These are phyloP conservation scores for Aureobasidium sp. DNA, from an alignment of 2,329 filamentous ascomycete genomes.

Conservation along the genomic window DNA sequence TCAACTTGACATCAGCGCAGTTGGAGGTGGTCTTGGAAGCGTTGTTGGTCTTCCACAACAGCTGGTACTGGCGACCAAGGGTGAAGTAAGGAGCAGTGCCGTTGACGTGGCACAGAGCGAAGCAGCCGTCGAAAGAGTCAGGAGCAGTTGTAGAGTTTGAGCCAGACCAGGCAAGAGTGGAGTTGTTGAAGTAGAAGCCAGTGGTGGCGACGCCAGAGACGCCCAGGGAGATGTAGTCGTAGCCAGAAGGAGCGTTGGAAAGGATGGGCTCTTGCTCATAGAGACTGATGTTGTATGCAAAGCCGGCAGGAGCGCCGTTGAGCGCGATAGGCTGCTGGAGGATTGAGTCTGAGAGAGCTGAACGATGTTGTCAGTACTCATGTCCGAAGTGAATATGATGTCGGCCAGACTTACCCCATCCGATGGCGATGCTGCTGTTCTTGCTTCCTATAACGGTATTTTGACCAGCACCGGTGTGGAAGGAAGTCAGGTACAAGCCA, in stretches of 20 bases:
- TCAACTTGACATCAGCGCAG: conserved; percentile 8
- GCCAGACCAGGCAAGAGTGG: not conserved
- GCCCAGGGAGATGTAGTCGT: not conserved
- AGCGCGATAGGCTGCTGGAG: not conserved
- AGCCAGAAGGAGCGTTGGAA: conserved; percentile 6
- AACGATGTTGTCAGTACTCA: not conserved
- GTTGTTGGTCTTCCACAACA: conserved; percentile 4
- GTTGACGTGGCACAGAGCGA: conserved; percentile 8
- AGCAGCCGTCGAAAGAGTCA: not conserved
- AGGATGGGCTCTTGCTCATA: not conserved
- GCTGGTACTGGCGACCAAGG: conserved; percentile 1
- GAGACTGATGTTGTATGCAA: conserved; percentile 4
- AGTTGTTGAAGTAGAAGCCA: not conserved
- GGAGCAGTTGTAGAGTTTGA: not conserved
- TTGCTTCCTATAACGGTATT: not conserved
- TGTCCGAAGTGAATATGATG: not conserved
- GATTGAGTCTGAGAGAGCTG: not conserved
- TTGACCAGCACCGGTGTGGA: conserved; percentile 6
- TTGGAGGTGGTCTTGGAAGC: not conserved
- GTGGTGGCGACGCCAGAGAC: not conserved
- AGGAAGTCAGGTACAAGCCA: not conserved
- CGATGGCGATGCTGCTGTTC: not conserved
- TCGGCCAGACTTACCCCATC: not conserved
- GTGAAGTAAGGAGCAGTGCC: conserved; percentile 10
- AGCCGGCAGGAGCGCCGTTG: not conserved